Conservation (phyloP, 352 stramenopile genomes). For the Aphanomyces cochlioides region DNA sequence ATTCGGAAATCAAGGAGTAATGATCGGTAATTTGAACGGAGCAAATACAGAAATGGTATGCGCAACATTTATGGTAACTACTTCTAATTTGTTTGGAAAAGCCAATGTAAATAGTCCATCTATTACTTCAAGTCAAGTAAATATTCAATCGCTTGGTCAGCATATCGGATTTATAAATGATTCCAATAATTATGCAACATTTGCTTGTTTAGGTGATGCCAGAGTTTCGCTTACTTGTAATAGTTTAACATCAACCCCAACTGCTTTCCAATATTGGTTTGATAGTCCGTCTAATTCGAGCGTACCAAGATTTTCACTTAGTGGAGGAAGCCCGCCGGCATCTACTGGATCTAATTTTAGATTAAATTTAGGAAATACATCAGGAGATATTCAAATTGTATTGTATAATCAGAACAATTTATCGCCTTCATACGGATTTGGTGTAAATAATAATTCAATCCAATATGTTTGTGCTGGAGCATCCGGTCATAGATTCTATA, state of each 20-base stretch:
- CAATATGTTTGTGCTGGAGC: not conserved
- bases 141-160: not conserved
- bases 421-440: not conserved
- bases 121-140: too few species aligned
- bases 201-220: not conserved
- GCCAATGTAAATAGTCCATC: too few species aligned
- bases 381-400: slow-evolving; percentile 5
- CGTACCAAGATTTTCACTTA: not conserved
- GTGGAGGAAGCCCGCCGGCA: not conserved
- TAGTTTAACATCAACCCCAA: slow-evolving; percentile 1
- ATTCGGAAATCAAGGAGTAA: too few species aligned
- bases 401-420: not conserved
- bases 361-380: slow-evolving; percentile 2
- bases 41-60: too few species aligned
- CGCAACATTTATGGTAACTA: too few species aligned
- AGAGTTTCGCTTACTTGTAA: not conserved
- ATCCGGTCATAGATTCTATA: not conserved
- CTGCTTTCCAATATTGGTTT: not conserved
- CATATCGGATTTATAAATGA: not conserved
- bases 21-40: too few species aligned
- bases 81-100: too few species aligned
- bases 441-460: not conserved
- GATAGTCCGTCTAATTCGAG: not conserved
- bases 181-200: not conserved
- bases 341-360: slow-evolving; percentile 3